Evolutionary conservation across 306 rosid genomes (phyloP).

Genomic region (Citrullus colocynthis): DNA sequence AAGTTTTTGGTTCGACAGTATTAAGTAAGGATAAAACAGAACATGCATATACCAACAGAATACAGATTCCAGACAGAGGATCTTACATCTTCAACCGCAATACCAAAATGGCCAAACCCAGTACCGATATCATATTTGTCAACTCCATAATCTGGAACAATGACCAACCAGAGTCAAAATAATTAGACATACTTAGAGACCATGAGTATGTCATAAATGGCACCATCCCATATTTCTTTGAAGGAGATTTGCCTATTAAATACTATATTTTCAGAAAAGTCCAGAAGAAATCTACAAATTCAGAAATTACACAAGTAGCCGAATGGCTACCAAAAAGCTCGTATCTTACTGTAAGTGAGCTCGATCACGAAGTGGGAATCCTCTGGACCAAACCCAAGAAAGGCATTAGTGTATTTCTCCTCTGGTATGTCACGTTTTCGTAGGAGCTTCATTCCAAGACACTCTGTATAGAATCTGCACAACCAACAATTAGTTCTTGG

Average conservation of each 20-base stretch:
- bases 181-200: background rate
- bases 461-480: conserved; percentile 73
- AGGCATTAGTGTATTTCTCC: conserved; percentile 68
- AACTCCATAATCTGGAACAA: conserved; percentile 64
- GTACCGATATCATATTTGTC: conserved; percentile 70
- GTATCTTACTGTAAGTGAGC: conserved; percentile 69
- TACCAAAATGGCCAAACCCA: conserved; percentile 76
- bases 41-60: background rate
- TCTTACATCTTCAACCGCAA: conserved; percentile 96
- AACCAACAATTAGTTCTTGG: conserved; percentile 12
- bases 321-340: conserved; percentile 8
- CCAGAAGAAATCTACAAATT: background rate
- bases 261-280: background rate
- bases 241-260: background rate
- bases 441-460: conserved; percentile 79
- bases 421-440: conserved; percentile 76
- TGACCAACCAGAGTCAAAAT: conserved; percentile 7
- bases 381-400: conserved; percentile 89
- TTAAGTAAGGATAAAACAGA: background rate
- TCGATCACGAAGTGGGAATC: conserved; percentile 76
- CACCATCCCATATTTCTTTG: background rate
- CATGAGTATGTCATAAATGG: background rate
- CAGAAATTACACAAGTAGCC: background rate
- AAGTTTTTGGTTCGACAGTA: background rate
- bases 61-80: background rate